Base-by-base conservation (phyloP, 495 filamentous ascomycete genomes). In the Daldinia decipiens region DNA sequence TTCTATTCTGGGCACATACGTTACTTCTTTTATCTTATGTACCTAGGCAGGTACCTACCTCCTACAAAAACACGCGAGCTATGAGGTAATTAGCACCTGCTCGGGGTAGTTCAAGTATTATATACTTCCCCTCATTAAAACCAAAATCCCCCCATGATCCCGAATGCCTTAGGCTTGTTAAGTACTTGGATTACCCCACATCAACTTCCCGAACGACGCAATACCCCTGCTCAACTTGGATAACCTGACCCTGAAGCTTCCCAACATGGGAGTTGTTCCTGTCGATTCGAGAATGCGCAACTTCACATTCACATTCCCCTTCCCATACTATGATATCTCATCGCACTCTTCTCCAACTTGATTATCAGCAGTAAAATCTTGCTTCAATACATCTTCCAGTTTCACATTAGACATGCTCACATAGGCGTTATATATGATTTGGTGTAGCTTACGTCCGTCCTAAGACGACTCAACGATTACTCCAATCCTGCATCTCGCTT, bases 141-240 rank as follows among this genome's bases (percentile, higher is more conserved):
- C 52, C 29, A 9, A 26, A 55, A 26, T 17, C 9, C 32, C 26
- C 15, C 29, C 15, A n/a, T 9, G 13, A 15, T n/a, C 6, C 24
- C 32, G 13, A 53, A 53, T 6, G 5, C 29, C 27, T 34, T 34
- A 55, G 15, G 11, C 21, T 13, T 52, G 47, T 8, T 34, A 55
- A n/a, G 52, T 55, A 55, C 52, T 55, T 55, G 15, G n/a, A 36
- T 71, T 71, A 71, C 68, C 68, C 68, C 68, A 71, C 68, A 67
- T 52, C 40, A 66, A 47, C 52, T 62, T 62, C 62, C 68, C 68
- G 56, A 66, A 47, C 62, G 31, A 58, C 40, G 58, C 58, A 32
- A 59, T 54, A 71, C 58, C 68, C 68, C 58, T 71, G 68, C 45
- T 59, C 29, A 27, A 7, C 50, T 45, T 19, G 53, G n/a, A 29